Conservation (phyloP, 768 basidiomycete species). For the Agaricus sinodeliciosus region DNA sequence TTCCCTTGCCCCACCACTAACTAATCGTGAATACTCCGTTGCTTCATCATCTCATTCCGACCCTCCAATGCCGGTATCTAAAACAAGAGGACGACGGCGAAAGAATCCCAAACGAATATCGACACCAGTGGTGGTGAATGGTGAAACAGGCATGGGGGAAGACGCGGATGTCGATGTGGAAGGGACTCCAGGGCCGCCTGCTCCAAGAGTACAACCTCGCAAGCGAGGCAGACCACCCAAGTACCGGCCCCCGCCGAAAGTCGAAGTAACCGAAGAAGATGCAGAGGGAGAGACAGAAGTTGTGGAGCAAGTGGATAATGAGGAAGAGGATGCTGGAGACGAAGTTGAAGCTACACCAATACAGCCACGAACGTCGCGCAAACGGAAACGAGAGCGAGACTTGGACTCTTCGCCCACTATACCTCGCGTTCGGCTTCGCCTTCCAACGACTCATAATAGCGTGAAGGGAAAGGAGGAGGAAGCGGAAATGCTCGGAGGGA, state of each 20-base stretch:
- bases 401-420: conserved; percentile 30
- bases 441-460: conserved; percentile 53
- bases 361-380: conserved; percentile 25
- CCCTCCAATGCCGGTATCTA: conserved; percentile 10
- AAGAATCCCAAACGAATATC: not conserved
- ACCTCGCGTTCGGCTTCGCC: conserved; percentile 44
- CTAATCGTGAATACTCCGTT: conserved; percentile 19
- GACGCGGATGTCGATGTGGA: conserved; percentile 21
- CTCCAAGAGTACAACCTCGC: not conserved
- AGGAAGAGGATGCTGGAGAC: conserved; percentile 50
- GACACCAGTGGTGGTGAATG: conserved; percentile 24
- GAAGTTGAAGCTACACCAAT: conserved; percentile 27
- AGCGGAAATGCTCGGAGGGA: conserved; percentile 64
- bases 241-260: not conserved
- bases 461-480: conserved; percentile 64
- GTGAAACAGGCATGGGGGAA: conserved; percentile 24
- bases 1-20: conserved; percentile 5
- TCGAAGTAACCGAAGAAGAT: conserved; percentile 22
- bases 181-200: conserved; percentile 21
- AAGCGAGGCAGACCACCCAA: conserved; percentile 1
- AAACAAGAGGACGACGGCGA: conserved; percentile 17
- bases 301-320: conserved; percentile 34
- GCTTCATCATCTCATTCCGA: conserved; percentile 27
- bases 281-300: conserved; percentile 12
- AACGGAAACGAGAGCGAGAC: conserved; percentile 42